A percentile compares a stretch with the other conserved stretches of the same genome.
Conservation (phyloP, 768 basidiomycete genomes). For the Termitomyces eurrhizus region DNA sequence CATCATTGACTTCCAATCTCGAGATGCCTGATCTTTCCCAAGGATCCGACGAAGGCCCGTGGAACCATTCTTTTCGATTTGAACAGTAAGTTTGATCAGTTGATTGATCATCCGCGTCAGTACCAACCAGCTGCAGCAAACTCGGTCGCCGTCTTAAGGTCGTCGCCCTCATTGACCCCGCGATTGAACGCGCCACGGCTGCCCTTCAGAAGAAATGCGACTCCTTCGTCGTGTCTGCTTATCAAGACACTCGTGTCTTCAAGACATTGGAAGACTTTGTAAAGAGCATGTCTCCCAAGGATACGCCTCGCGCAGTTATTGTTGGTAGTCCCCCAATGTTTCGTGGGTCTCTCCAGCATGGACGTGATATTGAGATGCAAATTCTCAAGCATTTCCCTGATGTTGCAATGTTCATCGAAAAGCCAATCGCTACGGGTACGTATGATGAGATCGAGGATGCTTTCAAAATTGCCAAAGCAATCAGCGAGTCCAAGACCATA, state of each 20-base stretch:
- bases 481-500: conserved; percentile 66
- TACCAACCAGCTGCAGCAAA: conserved; percentile 50
- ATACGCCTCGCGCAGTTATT: conserved; percentile 77
- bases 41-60: conserved; percentile 88
- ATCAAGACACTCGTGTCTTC: conserved; percentile 83
- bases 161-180: conserved; percentile 91
- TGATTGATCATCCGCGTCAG: conserved; percentile 10
- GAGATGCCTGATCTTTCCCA: conserved; percentile 5
- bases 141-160: conserved; percentile 95
- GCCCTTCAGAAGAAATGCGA: conserved; percentile 88
- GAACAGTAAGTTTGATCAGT: conserved; percentile 58
- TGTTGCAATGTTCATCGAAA: conserved; percentile 88
- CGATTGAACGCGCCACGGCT: conserved; percentile 70
- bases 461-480: conserved; percentile 68
- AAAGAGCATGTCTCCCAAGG: conserved; percentile 57
- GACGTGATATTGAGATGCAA: conserved; percentile 84
- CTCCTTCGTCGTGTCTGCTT: conserved; percentile 91
- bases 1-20: conserved; percentile 3
- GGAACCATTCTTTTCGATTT: conserved; percentile 90
- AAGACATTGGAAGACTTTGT: conserved; percentile 84
- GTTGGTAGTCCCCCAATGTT: conserved; percentile 94
- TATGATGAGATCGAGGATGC: conserved; percentile 61
- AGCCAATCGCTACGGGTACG: conserved; percentile 85
- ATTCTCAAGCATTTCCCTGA: conserved; percentile 86
- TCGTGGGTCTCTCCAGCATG: conserved; percentile 72